Percentiles rank a stretch among this genome's conserved stretches.
These are phyloP conservation scores for Myriangium duriaei DNA, from an alignment of 2,329 filamentous ascomycete genomes.

Conservation along the genomic window DNA sequence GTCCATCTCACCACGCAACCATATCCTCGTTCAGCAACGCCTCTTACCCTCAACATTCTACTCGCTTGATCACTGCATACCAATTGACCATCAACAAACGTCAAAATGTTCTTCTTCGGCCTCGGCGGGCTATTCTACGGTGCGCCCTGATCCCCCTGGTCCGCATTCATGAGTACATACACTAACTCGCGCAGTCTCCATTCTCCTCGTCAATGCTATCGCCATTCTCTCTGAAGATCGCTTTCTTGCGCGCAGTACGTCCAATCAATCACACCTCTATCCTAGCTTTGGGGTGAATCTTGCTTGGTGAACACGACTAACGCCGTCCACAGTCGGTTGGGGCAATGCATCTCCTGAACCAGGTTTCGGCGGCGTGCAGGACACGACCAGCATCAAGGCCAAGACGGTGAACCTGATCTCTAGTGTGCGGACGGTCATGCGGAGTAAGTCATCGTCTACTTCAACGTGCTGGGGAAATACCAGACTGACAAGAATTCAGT, in stretches of 20 bases:
- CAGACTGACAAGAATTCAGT: slow-evolving; percentile 37
- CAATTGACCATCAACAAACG: neutral
- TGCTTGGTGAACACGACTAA: neutral
- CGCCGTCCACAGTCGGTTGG: slow-evolving; percentile 57
- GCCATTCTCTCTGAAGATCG: slow-evolving; percentile 90
- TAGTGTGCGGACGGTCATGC: slow-evolving; percentile 81
- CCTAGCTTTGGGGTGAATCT: too few relatives aligned
- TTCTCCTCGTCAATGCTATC: slow-evolving; percentile 87
- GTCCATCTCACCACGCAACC: too few relatives aligned
- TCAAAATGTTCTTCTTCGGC: slow-evolving; percentile 57
- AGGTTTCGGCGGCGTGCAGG: slow-evolving; percentile 58
- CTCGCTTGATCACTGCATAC: too few relatives aligned
- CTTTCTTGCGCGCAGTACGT: slow-evolving; percentile 69
- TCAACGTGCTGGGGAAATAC: neutral
- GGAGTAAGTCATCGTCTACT: slow-evolving; percentile 51
- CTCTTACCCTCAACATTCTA: too few relatives aligned
- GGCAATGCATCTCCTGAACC: slow-evolving; percentile 55
- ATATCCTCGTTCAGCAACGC: too few relatives aligned
- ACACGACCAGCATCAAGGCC: slow-evolving; percentile 69
- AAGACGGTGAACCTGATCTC: slow-evolving; percentile 84
- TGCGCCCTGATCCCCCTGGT: slow-evolving; percentile 26
- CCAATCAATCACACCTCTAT: slow-evolving; percentile 2
- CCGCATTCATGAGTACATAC: slow-evolving; percentile 15
- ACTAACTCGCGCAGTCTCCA: slow-evolving; percentile 43
- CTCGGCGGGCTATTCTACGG: slow-evolving; percentile 63